These are phyloP conservation scores for Euphrasia arctica DNA, from an alignment of 305 asterid genomes.

Conservation along the genomic window DNA sequence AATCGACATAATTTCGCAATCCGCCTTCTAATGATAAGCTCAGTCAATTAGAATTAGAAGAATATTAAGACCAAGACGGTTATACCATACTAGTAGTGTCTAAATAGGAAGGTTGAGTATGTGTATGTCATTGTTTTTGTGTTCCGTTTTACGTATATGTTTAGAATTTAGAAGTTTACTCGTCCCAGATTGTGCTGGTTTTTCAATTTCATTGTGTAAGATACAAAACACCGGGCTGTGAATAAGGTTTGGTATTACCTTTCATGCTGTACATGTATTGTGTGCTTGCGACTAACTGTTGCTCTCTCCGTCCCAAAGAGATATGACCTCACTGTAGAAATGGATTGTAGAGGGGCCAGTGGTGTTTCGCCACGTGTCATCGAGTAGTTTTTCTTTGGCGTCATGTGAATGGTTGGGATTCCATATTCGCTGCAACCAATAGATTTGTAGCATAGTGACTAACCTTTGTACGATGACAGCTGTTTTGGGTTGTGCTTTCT, in stretches of 20 bases:
- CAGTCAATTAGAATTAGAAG: slow-evolving; percentile 10
- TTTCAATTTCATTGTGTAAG: no score
- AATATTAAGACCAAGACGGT: no score
- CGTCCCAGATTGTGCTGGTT: not conserved
- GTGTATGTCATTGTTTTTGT: not conserved
- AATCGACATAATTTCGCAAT: no score
- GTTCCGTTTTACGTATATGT: no score
- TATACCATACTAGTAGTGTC: no score
- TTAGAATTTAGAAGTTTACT: no score
- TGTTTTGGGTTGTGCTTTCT: slow-evolving; percentile 20
- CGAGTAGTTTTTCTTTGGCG: slow-evolving; percentile 8
- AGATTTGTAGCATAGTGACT: slow-evolving; percentile 26
- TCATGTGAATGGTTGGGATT: not conserved
- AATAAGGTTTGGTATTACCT: not conserved
- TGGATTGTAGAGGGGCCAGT: slow-evolving; percentile 14
- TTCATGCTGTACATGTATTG: not conserved
- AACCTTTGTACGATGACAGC: slow-evolving; percentile 48
- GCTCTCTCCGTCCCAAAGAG: not conserved
- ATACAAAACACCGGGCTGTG: no score
- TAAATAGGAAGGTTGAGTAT: no score
- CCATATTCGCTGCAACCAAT: slow-evolving; percentile 13
- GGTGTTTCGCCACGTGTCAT: slow-evolving; percentile 31
- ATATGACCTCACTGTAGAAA: no score
- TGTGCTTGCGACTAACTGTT: not conserved
- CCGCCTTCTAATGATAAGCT: slow-evolving; percentile 9